Percentiles rank a stretch among this genome's conserved stretches.
Evolutionary conservation across 1,284 basidiomycete species (phyloP).

Genomic region (Naganishia liquefaciens): DNA sequence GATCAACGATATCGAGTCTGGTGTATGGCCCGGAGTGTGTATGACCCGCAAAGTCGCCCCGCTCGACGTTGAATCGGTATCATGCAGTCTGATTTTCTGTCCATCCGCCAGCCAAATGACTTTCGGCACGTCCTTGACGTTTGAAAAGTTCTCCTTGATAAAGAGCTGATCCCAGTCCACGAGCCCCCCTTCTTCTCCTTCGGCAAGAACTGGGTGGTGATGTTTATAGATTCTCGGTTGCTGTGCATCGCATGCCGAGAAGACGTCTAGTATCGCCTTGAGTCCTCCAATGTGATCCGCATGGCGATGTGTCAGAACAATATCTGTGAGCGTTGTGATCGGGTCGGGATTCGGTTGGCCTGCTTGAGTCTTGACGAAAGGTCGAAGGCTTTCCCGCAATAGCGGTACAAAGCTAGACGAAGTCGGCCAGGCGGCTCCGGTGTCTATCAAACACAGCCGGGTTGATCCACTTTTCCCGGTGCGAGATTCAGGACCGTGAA

Average conservation of each 20-base stretch:
- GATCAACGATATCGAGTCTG: constrained; percentile 22
- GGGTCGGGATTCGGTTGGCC: neutral
- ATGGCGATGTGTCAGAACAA: constrained; percentile 31
- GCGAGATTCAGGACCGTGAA: neutral
- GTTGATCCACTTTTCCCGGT: neutral
- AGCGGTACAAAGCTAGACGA: constrained; percentile 24
- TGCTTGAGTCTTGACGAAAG: neutral
- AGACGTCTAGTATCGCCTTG: constrained; percentile 2
- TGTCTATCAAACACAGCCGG: constrained; percentile 26
- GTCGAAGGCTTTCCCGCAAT: constrained; percentile 4
- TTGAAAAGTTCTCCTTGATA: constrained; percentile 1
- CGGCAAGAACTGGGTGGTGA: constrained; percentile 1
- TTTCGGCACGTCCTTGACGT: neutral
- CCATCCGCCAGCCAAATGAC: constrained; percentile 26
- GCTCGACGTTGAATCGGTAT: neutral
- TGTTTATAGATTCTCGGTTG: constrained; percentile 26
- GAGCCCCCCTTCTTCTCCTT: neutral
- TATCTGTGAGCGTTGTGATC: constrained; percentile 17
- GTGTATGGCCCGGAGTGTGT: constrained; percentile 29
- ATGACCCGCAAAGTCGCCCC: constrained; percentile 11
- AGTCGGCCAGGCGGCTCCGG: constrained; percentile 27
- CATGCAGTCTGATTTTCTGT: constrained; percentile 5
- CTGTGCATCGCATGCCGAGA: neutral
- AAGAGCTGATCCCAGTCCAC: constrained; percentile 19
- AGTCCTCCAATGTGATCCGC: constrained; percentile 30